Percentiles rank a stretch among this genome's conserved stretches.
Evolutionary conservation across 1,139 yeast species (phyloP).

Genomic region (Nakaseomyces glabratus): DNA sequence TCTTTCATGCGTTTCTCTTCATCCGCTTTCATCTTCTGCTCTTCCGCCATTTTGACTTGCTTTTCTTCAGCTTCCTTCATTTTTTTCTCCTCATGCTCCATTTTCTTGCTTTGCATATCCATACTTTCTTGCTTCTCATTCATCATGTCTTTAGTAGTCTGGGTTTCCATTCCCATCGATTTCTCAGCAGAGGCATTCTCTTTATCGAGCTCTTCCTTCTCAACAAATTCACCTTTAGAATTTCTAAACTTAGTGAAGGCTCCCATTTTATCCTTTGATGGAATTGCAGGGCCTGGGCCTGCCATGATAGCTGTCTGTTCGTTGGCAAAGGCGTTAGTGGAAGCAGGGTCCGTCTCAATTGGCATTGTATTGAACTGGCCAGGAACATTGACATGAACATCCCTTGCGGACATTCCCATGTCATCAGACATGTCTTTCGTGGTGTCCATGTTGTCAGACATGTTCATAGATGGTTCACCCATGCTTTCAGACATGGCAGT

Average conservation of each 20-base stretch:
- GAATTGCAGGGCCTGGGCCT: slow-evolving; percentile 34
- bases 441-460: background rate
- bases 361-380: slow-evolving; percentile 6
- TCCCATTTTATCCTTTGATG: slow-evolving; percentile 42
- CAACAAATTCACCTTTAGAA: slow-evolving; percentile 21
- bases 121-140: background rate
- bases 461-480: background rate
- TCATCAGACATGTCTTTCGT: background rate
- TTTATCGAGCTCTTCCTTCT: slow-evolving; percentile 17
- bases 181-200: too few species aligned
- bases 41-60: too few species aligned
- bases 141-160: too few species aligned
- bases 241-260: slow-evolving; percentile 38
- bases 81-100: too few species aligned
- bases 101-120: too few species aligned
- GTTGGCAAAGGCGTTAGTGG: slow-evolving; percentile 4
- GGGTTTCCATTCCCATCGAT: too few species aligned
- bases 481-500: background rate
- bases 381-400: slow-evolving; percentile 2
- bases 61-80: too few species aligned
- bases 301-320: slow-evolving; percentile 5
- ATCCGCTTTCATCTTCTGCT: too few species aligned
- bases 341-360: slow-evolving; percentile 6
- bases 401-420: slow-evolving; percentile 1
- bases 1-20: too few species aligned